Evolutionary conservation across 768 basidiomycete genomes (phyloP), one percentile per base, ranked within the genome.

Genomic region (Russula vinacea): DNA sequence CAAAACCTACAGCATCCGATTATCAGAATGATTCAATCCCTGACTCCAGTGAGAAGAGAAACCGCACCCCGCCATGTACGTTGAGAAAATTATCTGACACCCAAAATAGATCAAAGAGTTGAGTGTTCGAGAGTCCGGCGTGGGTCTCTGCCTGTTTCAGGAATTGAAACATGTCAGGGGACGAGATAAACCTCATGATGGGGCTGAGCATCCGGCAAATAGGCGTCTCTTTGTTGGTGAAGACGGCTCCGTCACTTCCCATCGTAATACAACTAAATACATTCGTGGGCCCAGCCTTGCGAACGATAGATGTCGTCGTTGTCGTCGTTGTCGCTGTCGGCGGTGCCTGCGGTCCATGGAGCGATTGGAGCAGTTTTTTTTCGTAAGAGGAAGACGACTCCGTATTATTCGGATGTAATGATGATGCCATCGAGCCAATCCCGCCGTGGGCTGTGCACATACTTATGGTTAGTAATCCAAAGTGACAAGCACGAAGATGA

Each of bases 21-120:
- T 1, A 22, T 62, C 6, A 62, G 54, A 50, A 29, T 13, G 45
- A 19, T 29, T 0, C 7, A 6, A 53, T 6, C 24, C 49, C 32
- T 19, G 22, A 49, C 22, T 3, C 9, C 7, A 24, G 47, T 13
- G 11, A 17, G 5, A 44, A 44, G 19, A n/a, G 11, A 32, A 29
- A 14, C 24, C 64, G 10, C 39, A 57, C 64, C 55, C 64, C 64
- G 40, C 64, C 64, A 45, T 65, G 64, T 17, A 65, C 24, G 55
- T 62, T 37, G 33, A 65, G 53, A 17, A 65, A 32, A 39, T 65
- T 65, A 16, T 65, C 39, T 22, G 56, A 44, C 1, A 65, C 45
- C 64, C 64, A 65, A 14, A 42, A 45, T n/a, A 62, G 40, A 22
- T 65, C 60, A 40, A 45, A 65, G 7, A 65, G 14, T 40, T 62